Base-by-base conservation (phyloP, 2,329 filamentous ascomycete species). In the Didymella exigua region DNA sequence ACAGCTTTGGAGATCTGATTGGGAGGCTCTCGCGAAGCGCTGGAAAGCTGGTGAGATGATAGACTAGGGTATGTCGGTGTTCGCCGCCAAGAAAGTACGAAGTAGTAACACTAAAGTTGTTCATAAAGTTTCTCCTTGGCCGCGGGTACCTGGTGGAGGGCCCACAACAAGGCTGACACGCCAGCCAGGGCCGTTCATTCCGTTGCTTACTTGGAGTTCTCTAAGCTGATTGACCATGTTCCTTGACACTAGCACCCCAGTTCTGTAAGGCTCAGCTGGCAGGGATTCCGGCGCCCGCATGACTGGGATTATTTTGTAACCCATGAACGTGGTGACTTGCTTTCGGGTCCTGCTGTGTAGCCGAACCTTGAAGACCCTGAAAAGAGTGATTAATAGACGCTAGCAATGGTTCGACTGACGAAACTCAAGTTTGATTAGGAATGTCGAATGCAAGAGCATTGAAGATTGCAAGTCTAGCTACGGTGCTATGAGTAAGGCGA, bases 291-390 rank as follows among this genome's bases (percentile, higher is more conserved):
- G 37, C 36, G 16, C 29, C 49, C 24, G 49, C 29, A 52, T 41
- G 27, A 23, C 21, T 34, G 16, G 45, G 13, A 10, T 27, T 27
- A 16, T 38, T 21, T 40, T 40, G 42, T 36, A 16, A 16, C 23
- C 19, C 21, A 27, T 51, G 49, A 58, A 55, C 51, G 38, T 57
- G 47, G 43, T 61, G 41, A 50, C 52, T 46, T 50, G 42, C 46
- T 49, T 46, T 33, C 41, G 21, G 33, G 9, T 37, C 24, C 31
- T 47, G 50, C 26, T 11, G 50, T 60, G 60, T 45, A 59, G 41
- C 52, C 54, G 19, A 31, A 37, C 31, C 36, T 45, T 24, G 18
- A 48, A 29, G 29, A 41, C 45, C 47, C 36, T 54, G 49, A 54
- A 37, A 10, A 27, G n/a, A n/a, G 13, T n/a, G 36, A 13, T 13